These are phyloP conservation scores for Blastocladiella britannica DNA, from an alignment of 192 early-diverging fungal genomes.

Conservation along the genomic window DNA sequence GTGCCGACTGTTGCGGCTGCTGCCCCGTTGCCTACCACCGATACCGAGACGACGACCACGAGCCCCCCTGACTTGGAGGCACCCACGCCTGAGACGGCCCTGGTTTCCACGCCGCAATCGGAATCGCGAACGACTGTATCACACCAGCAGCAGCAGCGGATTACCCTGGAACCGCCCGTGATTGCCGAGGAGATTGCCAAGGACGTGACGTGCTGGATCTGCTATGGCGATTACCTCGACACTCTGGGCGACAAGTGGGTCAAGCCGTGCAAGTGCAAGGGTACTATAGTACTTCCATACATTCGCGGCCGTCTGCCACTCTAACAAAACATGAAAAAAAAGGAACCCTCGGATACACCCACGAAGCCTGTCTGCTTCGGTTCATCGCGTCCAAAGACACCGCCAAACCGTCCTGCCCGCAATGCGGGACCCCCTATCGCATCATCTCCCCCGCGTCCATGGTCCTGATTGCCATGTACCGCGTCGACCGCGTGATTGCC, in stretches of 20 bases:
- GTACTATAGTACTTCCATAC: no score
- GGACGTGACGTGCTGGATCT: not conserved
- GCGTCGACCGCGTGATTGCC: not conserved
- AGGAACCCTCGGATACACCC: not conserved
- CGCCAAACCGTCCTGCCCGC: not conserved
- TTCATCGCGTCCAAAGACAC: not conserved
- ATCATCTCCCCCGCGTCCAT: not conserved
- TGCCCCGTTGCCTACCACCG: no score
- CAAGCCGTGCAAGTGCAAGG: not conserved
- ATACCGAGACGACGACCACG: no score
- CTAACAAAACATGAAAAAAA: no score
- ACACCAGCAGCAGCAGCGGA: no score
- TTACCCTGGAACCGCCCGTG: not conserved
- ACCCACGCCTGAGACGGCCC: no score
- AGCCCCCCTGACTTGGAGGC: no score
- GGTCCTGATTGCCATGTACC: not conserved
- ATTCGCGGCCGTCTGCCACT: no score
- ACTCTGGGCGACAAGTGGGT: not conserved
- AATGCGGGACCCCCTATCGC: not conserved
- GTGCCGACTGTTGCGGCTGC: no score
- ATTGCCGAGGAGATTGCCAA: not conserved
- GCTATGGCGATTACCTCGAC: not conserved
- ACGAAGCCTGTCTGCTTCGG: not conserved
- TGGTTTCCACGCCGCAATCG: no score
- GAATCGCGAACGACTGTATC: no score